A percentile compares a stretch with the other conserved stretches of the same genome.
Evolutionary conservation across 1,139 yeast species (phyloP).

Genomic region (Blastobotrys indianensis): DNA sequence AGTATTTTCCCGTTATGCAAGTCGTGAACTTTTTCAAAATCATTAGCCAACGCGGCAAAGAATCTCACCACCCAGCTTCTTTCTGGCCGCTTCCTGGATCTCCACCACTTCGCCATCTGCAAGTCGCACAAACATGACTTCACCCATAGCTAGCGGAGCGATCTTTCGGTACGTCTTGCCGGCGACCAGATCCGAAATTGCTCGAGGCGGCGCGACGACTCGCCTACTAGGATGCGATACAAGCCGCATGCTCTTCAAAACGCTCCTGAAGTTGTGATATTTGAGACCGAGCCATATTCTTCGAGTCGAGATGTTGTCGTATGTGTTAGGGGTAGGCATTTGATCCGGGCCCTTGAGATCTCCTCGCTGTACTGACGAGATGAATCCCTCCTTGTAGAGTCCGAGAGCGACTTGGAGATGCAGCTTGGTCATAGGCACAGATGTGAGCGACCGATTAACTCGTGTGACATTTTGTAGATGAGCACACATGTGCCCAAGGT

Average conservation of each 20-base stretch:
- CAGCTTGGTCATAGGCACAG: slow-evolving; percentile 77
- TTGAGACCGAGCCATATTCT: slow-evolving; percentile 89
- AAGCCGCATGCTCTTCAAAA: slow-evolving; percentile 62
- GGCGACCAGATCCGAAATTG: slow-evolving; percentile 64
- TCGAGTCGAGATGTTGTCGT: slow-evolving; percentile 79
- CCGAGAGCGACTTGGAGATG: slow-evolving; percentile 81
- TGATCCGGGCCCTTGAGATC: slow-evolving; percentile 85
- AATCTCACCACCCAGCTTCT: slow-evolving; percentile 67
- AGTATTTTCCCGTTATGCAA: neutral
- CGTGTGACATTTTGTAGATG: slow-evolving; percentile 85
- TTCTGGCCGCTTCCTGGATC: slow-evolving; percentile 81
- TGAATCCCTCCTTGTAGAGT: slow-evolving; percentile 84
- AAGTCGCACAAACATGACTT: slow-evolving; percentile 62
- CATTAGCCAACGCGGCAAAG: slow-evolving; percentile 66
- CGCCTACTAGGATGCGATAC: slow-evolving; percentile 83
- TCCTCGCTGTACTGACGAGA: slow-evolving; percentile 80
- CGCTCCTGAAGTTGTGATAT: slow-evolving; percentile 76
- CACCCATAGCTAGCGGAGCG: slow-evolving; percentile 85
- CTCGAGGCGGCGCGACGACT: slow-evolving; percentile 56
- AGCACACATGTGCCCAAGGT: slow-evolving; percentile 77
- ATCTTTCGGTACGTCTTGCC: slow-evolving; percentile 73
- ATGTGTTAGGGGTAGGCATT: slow-evolving; percentile 71
- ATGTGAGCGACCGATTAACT: slow-evolving; percentile 66
- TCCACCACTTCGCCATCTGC: slow-evolving; percentile 51
- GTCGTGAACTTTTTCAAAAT: neutral